Percentiles rank a stretch among this genome's conserved stretches.
These are phyloP conservation scores for Trametes cingulata DNA, from an alignment of 768 basidiomycete genomes.

Conservation along the genomic window DNA sequence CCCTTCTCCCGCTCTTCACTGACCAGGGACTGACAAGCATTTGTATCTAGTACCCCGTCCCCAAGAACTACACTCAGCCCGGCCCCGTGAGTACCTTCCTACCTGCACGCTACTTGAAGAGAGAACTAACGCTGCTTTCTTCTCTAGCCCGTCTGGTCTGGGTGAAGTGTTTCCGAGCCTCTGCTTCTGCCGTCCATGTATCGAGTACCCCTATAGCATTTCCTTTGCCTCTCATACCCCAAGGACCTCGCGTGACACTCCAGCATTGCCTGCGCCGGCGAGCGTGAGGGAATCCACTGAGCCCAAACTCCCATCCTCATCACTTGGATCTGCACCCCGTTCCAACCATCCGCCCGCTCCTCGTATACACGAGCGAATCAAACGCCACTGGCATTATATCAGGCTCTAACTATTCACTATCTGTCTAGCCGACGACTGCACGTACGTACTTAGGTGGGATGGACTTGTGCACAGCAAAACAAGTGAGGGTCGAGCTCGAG, in stretches of 20 bases:
- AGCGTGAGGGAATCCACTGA: too few species aligned
- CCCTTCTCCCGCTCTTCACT: neutral
- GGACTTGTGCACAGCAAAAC: slow-evolving; percentile 12
- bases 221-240: neutral
- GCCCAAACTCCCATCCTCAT: too few species aligned
- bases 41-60: slow-evolving; percentile 18
- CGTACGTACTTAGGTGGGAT: neutral
- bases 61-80: slow-evolving; percentile 24
- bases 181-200: neutral
- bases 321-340: too few species aligned
- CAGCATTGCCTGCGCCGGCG: too few species aligned
- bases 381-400: slow-evolving; percentile 13
- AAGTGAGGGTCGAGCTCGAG: neutral
- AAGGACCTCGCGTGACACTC: too few species aligned
- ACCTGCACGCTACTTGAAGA: too few species aligned
- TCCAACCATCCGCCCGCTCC: too few species aligned
- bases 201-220: slow-evolving; percentile 4
- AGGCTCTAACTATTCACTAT: slow-evolving; percentile 2
- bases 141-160: slow-evolving; percentile 18
- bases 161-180: slow-evolving; percentile 5
- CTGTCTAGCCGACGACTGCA: slow-evolving; percentile 1
- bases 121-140: neutral
- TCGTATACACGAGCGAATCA: neutral
- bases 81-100: slow-evolving; percentile 7
- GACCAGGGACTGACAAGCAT: neutral